A percentile compares a stretch with the other conserved stretches of the same genome.
phyloP scores from a whole-genome alignment of 345 rosid species.

The Eucalyptus brandiana region DNA sequence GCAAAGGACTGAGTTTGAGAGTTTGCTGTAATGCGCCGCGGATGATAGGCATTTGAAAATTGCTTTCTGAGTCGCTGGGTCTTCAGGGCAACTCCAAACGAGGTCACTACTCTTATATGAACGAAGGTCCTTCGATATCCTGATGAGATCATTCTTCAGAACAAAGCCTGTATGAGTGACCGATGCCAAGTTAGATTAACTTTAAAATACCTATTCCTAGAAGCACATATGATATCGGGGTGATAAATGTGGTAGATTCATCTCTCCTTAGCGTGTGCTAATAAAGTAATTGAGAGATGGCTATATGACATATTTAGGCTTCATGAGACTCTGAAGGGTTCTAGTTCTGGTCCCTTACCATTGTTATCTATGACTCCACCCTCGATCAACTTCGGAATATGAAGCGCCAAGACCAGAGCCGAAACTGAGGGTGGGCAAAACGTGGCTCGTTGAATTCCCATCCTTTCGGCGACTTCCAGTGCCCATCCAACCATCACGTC shows the following conservation, averaged over 20 bases:
- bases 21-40: neutral
- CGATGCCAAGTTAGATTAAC: neutral
- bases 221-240: neutral
- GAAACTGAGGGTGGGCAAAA: neutral
- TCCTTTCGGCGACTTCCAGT: conserved; percentile 3
- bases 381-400: neutral
- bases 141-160: neutral
- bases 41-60: neutral
- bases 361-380: conserved; percentile 3
- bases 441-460: neutral
- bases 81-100: neutral
- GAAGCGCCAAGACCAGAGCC: neutral
- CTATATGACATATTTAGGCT: neutral
- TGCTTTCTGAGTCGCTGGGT: neutral
- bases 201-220: neutral
- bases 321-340: neutral
- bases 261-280: neutral
- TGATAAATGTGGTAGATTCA: neutral
- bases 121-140: neutral
- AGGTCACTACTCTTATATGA: neutral
- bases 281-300: neutral
- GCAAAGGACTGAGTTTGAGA: neutral
- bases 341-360: neutral
- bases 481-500: neutral
- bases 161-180: neutral